phyloP scores from a whole-genome alignment of 2,329 filamentous ascomycete species.

The Boeremia exigua region DNA sequence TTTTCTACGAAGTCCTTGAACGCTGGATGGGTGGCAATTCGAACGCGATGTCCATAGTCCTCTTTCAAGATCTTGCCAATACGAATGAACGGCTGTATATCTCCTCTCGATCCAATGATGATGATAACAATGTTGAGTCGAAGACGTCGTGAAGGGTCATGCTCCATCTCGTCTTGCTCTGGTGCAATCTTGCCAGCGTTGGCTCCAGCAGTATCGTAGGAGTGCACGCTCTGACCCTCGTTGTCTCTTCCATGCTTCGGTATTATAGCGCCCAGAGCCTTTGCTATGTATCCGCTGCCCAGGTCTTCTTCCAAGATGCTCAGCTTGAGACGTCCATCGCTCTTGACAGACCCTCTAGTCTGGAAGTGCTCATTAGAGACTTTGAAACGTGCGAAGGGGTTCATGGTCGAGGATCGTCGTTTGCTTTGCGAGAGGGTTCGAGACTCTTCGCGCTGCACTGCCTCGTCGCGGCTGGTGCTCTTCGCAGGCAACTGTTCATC shows the following conservation, averaged over 20 bases:
- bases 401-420: conserved; percentile 18
- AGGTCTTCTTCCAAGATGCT: conserved; percentile 70
- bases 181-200: conserved; percentile 34
- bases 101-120: conserved; percentile 80
- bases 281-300: conserved; percentile 74
- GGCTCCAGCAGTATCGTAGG: conserved; percentile 14
- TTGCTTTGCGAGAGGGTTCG: neutral
- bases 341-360: conserved; percentile 69
- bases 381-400: conserved; percentile 61
- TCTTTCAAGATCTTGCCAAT: conserved; percentile 76
- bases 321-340: conserved; percentile 74
- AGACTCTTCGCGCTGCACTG: conserved; percentile 13
- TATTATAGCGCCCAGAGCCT: conserved; percentile 71
- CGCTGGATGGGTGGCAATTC: conserved; percentile 78
- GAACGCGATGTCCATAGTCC: conserved; percentile 74
- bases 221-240: conserved; percentile 39
- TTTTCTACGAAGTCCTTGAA: conserved; percentile 78
- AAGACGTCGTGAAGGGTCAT: conserved; percentile 48
- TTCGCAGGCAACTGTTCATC: conserved; percentile 26
- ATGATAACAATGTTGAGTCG: conserved; percentile 80
- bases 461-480: conserved; percentile 25
- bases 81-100: conserved; percentile 80
- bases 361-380: conserved; percentile 69
- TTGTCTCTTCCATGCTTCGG: conserved; percentile 59
- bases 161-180: conserved; percentile 45